These are phyloP conservation scores for Arachis hypogaea DNA, from an alignment of 306 rosid genomes.

Conservation along the genomic window DNA sequence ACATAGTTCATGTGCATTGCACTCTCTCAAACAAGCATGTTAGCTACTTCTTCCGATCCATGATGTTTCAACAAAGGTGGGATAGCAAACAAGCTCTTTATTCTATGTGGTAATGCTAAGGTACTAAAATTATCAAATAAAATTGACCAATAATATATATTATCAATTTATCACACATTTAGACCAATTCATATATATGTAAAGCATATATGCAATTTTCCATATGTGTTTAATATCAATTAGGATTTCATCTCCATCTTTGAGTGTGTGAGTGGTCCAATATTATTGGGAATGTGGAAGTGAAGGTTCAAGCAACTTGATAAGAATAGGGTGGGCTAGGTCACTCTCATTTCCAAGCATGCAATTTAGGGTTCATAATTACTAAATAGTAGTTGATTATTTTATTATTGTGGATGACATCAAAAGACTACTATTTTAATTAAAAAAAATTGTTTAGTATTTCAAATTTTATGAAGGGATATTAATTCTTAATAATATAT, in stretches of 20 bases:
- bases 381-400: neutral
- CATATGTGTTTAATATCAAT: slow-evolving; percentile 14
- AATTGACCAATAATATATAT: slow-evolving; percentile 22
- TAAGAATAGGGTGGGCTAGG: neutral
- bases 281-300: slow-evolving; percentile 21
- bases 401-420: too few relatives aligned
- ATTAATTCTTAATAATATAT: too few relatives aligned
- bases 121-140: neutral
- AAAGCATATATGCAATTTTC: slow-evolving; percentile 31
- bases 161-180: slow-evolving; percentile 24
- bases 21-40: slow-evolving; percentile 16
- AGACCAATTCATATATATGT: slow-evolving; percentile 2
- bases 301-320: slow-evolving; percentile 33
- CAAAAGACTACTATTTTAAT: too few relatives aligned
- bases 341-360: slow-evolving; percentile 25
- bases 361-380: slow-evolving; percentile 32
- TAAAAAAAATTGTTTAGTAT: too few relatives aligned
- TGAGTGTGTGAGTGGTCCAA: slow-evolving; percentile 21
- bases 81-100: neutral
- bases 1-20: slow-evolving; percentile 1
- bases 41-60: neutral
- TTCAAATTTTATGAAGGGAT: too few relatives aligned
- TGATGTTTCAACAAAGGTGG: slow-evolving; percentile 7
- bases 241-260: slow-evolving; percentile 23
- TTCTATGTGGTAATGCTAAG: slow-evolving; percentile 16